Base-by-base conservation (phyloP, 192 early-diverging fungal genomes). In the Backusella psychrophila region DNA sequence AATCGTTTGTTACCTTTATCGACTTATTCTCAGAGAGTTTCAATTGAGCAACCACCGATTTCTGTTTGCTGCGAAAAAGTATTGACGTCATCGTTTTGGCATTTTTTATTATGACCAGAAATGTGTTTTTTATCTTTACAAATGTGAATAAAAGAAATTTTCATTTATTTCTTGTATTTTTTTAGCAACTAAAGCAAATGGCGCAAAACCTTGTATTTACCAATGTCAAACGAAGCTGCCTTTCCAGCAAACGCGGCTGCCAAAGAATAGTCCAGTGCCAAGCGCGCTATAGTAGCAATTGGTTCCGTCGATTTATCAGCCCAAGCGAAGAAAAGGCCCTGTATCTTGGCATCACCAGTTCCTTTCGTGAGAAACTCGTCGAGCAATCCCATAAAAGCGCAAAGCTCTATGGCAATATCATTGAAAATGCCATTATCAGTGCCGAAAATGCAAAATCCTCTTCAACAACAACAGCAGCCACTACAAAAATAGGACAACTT, bases 241-340 rank as follows among this genome's bases (percentile, higher is more conserved):
- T 63, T 29, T 14, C 9, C 9, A 63, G 12, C 12, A 63, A 63
- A 3, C 21, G 26, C 11, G 12, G 9, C 56, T 63, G 56, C 4
- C 56, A 63, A 26, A 63, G 56, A 23, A 29, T 63, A 14, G 11
- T 29, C 12, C 23, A 63, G 8, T 63, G 53, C 8, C 53, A 56
- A n/a, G 19, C 23, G 56, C 56, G 56, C 26, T 31, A 63, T 4
- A 63, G 23, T 63, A 71, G 23, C 41, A 44, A 53, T 19, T 77
- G 81, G 74, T 78, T 79, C 34, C 77, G 59, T 12, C 77, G 81
- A 36, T 76, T 82, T 65, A 59, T 82, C 1, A 78, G 72, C 38
- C 74, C 76, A 41, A 73, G 49, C 2, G 81, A 82, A 82, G 81
- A 82, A 53, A 72, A 78, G 36, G 69, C 78, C 38, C 33, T 82